A percentile compares a stretch with the other conserved stretches of the same genome.
These are phyloP conservation scores for Yamadazyma triangularis DNA, from an alignment of 1,139 yeast species.

Conservation along the genomic window DNA sequence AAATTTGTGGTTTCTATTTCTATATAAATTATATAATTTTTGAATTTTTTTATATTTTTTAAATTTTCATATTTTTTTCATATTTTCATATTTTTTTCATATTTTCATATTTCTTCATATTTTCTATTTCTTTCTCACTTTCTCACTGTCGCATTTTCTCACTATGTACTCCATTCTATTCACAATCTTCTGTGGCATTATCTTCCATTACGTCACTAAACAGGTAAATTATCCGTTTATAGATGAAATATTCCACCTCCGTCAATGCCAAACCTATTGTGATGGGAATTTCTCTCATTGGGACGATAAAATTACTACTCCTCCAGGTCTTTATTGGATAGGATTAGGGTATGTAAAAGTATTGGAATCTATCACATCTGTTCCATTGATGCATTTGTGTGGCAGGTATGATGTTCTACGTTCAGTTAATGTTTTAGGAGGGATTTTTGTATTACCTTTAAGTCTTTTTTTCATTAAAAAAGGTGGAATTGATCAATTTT, in stretches of 20 bases:
- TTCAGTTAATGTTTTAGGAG: slow-evolving; percentile 61
- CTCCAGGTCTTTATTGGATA: slow-evolving; percentile 82
- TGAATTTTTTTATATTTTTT: no score
- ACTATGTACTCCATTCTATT: neutral
- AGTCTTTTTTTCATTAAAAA: slow-evolving; percentile 15
- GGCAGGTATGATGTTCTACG: slow-evolving; percentile 45
- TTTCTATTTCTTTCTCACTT: no score
- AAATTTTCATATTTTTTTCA: no score
- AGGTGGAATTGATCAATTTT: slow-evolving; percentile 31
- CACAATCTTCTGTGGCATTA: neutral
- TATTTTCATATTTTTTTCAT: no score
- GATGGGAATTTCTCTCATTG: slow-evolving; percentile 57
- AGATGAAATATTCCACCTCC: slow-evolving; percentile 84
- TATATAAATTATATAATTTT: no score
- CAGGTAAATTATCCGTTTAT: slow-evolving; percentile 41
- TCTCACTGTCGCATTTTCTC: no score
- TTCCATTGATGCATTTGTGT: slow-evolving; percentile 18
- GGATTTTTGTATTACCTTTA: slow-evolving; percentile 49
- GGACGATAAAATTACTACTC: slow-evolving; percentile 94
- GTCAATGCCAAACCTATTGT: slow-evolving; percentile 71
- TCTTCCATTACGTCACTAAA: slow-evolving; percentile 13
- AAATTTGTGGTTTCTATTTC: no score
- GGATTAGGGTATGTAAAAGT: slow-evolving; percentile 48
- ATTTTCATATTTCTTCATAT: no score
- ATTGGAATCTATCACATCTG: slow-evolving; percentile 12